Conservation (phyloP, 208 protist genomes). For the Trypanosoma avium region DNA sequence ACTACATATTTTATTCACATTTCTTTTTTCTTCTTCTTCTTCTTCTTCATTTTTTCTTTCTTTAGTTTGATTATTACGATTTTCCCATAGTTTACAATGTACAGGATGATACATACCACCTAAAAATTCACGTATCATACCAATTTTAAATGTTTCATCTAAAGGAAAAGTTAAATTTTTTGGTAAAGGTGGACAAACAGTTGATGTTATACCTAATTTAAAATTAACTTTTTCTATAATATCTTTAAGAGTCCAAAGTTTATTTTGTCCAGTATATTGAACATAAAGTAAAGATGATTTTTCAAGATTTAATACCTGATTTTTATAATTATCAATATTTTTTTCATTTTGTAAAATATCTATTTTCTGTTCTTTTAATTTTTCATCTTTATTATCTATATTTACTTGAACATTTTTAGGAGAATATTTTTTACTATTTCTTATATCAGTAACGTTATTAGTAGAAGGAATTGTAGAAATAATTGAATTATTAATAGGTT, state of each 20-base stretch:
- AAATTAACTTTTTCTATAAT: conserved; percentile 10
- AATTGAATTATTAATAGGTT: no score
- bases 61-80: background rate
- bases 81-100: conserved; percentile 12
- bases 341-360: no score
- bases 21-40: background rate
- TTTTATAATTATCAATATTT: background rate
- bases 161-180: conserved; percentile 6
- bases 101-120: conserved; percentile 27
- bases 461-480: no score
- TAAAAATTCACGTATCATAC: conserved; percentile 24
- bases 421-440: no score
- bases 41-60: background rate
- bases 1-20: background rate
- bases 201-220: background rate
- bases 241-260: conserved; percentile 16
- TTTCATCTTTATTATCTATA: no score
- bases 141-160: conserved; percentile 20
- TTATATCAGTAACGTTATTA: no score
- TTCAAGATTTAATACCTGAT: background rate
- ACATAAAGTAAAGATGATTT: conserved; percentile 15
- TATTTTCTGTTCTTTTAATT: no score
- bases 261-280: conserved; percentile 5
- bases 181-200: conserved; percentile 20
- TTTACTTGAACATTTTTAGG: no score